Conservation (phyloP, 441 rosid species). For the Pelargonium fulgidum region DNA sequence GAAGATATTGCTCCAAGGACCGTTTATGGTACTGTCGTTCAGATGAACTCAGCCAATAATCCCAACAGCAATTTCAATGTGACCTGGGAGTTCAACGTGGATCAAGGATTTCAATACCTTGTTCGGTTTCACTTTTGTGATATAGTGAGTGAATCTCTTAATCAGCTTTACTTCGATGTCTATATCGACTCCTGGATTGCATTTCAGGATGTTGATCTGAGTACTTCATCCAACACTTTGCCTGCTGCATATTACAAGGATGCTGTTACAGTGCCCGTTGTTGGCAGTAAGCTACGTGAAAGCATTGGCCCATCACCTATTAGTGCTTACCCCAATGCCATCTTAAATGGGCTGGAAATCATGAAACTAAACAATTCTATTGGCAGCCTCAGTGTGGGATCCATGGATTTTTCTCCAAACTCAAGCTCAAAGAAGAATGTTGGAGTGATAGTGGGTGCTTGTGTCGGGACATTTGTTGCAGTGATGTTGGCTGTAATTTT, state of each 20-base stretch:
- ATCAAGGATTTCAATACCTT: constrained; percentile 61
- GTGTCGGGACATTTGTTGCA: constrained; percentile 35
- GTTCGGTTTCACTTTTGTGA: constrained; percentile 86
- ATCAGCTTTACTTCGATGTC: constrained; percentile 61
- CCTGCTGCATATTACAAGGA: constrained; percentile 54
- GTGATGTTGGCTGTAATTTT: constrained; percentile 42
- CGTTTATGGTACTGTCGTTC: constrained; percentile 64
- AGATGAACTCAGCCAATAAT: constrained; percentile 42
- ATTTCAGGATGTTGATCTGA: constrained; percentile 46
- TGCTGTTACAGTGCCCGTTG: constrained; percentile 31
- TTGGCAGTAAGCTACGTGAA: constrained; percentile 38
- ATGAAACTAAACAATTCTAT: constrained; percentile 73
- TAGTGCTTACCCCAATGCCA: constrained; percentile 44
- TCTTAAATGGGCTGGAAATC: constrained; percentile 82
- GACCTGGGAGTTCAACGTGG: constrained; percentile 74
- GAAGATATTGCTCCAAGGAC: constrained; percentile 45
- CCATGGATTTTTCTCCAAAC: constrained; percentile 18
- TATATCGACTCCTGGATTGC: constrained; percentile 45
- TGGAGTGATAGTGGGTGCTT: constrained; percentile 43
- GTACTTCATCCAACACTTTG: constrained; percentile 21
- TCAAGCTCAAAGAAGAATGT: constrained; percentile 39
- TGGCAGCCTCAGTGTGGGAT: constrained; percentile 47
- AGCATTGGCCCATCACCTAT: constrained; percentile 61
- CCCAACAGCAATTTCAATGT: constrained; percentile 63
- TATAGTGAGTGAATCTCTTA: constrained; percentile 39